Conservation (phyloP, 345 rosid species). For the Eucalyptus albens region DNA sequence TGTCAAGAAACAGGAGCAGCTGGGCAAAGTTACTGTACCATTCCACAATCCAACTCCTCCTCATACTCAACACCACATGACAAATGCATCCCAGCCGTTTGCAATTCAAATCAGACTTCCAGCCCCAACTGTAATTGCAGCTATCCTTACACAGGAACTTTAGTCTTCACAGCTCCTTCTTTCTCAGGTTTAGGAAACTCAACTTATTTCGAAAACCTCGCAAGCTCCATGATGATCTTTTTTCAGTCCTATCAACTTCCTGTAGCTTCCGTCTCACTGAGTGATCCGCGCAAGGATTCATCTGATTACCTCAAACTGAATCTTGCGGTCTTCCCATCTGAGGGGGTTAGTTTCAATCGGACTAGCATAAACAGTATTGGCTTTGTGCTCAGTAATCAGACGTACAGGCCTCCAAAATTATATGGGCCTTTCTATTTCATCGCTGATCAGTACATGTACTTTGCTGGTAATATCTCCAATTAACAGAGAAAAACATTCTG, state of each 20-base stretch:
- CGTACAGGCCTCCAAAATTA: conserved; percentile 31
- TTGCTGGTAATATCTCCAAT: conserved; percentile 33
- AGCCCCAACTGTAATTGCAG: conserved; percentile 62
- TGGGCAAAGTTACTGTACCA: conserved; percentile 20
- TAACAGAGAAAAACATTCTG: background rate
- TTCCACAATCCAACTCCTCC: background rate
- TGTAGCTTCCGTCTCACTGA: conserved; percentile 45
- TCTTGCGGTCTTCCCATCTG: conserved; percentile 44
- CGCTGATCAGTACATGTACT: conserved; percentile 14
- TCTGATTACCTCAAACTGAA: conserved; percentile 25
- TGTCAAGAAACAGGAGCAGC: conserved; percentile 27
- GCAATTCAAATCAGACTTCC: conserved; percentile 19
- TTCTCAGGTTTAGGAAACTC: conserved; percentile 45
- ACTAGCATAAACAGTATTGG: conserved; percentile 23
- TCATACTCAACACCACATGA: conserved; percentile 21
- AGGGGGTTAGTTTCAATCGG: conserved; percentile 27
- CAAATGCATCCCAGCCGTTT: conserved; percentile 23
- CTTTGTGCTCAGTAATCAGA: conserved; percentile 50
- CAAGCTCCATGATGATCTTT: conserved; percentile 1
- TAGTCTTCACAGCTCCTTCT: conserved; percentile 47
- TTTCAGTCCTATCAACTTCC: conserved; percentile 25
- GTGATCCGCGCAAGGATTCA: conserved; percentile 39
- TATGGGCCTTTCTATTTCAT: conserved; percentile 54
- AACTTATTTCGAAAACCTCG: conserved; percentile 18
- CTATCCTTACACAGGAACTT: conserved; percentile 47